Base-by-base conservation (phyloP, 805 yeast species). In the Ogataea glucozyma region DNA sequence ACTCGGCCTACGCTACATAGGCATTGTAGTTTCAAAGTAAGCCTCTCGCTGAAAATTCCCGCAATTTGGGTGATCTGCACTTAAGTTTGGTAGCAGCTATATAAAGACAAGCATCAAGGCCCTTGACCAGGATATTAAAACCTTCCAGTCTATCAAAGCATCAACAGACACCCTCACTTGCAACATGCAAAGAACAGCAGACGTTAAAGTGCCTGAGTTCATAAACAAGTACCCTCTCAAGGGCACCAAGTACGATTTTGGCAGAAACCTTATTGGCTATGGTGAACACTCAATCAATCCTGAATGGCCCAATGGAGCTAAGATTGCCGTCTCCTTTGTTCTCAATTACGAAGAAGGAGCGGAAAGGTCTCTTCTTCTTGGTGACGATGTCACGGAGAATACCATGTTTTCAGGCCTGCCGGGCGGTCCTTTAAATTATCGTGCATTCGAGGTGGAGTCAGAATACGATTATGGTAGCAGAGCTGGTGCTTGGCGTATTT, bases 331-430 rank as follows among this genome's bases (percentile, higher is more conserved):
- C 33, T 53, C 57, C 1, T 57, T 57, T 29, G 58, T 57, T 5
- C 48, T 57, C 26, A 57, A 57, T 40, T 55, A 57, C 38, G 61
- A 57, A 41, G 61, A 57, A 38, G 61, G 60, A 32, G 60, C 53
- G 17, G 61, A 57, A 41, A 42, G 49, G 42, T 44, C 46, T 2
- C 37, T 44, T 10, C 24, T 45, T 11, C 41, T 42, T 21, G 52
- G 49, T 6, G 52, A 48, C 30, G 34, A 40, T n/a, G 40, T 24
- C 6, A 43, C 52, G 3, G 49, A 48, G 27, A 30, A 39, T 23
- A 48, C 52, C 17, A 41, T 48, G 49, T 34, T 34, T 14, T 34
- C 38, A 9, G 38, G 38, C 11, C 38, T 34, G 11, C 38, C 38
- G 2, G 38, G 38, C 11, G 38, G 38, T 23, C 38, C 38, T 7